These are phyloP conservation scores for Cucurbita ficifolia DNA, from an alignment of 306 rosid species.

Conservation along the genomic window DNA sequence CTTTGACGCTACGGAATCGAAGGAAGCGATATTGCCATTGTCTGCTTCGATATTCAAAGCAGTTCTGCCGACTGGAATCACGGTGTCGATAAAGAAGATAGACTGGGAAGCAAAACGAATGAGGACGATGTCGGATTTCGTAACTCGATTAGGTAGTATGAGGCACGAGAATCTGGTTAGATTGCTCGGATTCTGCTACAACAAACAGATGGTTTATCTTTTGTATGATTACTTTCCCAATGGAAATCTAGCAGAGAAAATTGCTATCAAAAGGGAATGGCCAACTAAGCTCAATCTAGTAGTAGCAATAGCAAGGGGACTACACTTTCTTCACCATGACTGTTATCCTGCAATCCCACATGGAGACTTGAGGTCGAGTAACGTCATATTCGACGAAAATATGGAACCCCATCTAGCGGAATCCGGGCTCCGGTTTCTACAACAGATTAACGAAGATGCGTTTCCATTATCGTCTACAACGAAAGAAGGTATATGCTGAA, in stretches of 20 bases:
- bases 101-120: constrained; percentile 49
- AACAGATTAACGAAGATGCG: constrained; percentile 33
- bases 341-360: constrained; percentile 73
- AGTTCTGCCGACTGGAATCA: constrained; percentile 86
- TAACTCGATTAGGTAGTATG: constrained; percentile 45
- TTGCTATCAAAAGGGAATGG: constrained; percentile 55
- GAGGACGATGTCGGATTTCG: constrained; percentile 29
- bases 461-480: constrained; percentile 19
- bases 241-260: constrained; percentile 64
- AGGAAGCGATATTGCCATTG: constrained; percentile 23
- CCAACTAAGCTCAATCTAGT: constrained; percentile 46
- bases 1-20: constrained; percentile 33
- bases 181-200: constrained; percentile 60
- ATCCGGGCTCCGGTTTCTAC: constrained; percentile 55
- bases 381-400: constrained; percentile 70
- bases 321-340: constrained; percentile 79
- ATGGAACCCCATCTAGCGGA: constrained; percentile 83
- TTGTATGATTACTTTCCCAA: constrained; percentile 67
- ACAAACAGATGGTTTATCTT: constrained; percentile 58
- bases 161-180: constrained; percentile 63
- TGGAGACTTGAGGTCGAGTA: constrained; percentile 68
- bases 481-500: constrained; percentile 37
- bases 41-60: constrained; percentile 40
- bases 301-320: constrained; percentile 60
- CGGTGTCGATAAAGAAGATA: constrained; percentile 61